These are phyloP conservation scores for Hansenula lynferdii DNA, from an alignment of 1,139 yeast genomes.

Conservation along the genomic window DNA sequence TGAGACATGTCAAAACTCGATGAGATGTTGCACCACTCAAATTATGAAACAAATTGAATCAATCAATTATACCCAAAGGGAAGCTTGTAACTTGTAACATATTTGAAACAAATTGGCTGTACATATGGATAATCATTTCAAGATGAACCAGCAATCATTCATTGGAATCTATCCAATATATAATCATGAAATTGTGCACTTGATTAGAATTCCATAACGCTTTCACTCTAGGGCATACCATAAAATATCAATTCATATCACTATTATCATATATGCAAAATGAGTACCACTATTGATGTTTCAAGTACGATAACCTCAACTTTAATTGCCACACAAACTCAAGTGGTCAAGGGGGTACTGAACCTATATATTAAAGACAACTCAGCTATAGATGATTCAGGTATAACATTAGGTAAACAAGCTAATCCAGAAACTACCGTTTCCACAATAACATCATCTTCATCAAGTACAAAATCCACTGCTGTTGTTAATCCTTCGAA, in stretches of 20 bases:
- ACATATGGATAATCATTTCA: neutral
- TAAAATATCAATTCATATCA: too few relatives aligned
- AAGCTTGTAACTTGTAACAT: neutral
- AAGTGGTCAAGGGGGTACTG: conserved; percentile 16
- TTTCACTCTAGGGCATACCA: too few relatives aligned
- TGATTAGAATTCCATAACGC: too few relatives aligned
- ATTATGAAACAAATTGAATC: neutral
- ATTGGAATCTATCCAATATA: too few relatives aligned
- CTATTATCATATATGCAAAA: too few relatives aligned
- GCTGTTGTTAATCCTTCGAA: conserved; percentile 1
- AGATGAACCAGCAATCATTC: neutral
- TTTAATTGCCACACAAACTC: conserved; percentile 11
- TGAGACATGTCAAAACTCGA: too few relatives aligned
- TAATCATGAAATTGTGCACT: too few relatives aligned
- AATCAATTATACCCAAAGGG: too few relatives aligned
- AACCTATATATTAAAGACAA: conserved; percentile 5
- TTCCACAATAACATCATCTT: conserved; percentile 1
- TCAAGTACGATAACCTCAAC: conserved; percentile 13
- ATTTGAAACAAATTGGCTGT: neutral
- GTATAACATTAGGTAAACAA: conserved; percentile 10
- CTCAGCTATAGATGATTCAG: neutral
- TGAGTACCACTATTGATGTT: conserved; percentile 12
- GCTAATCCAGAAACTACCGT: conserved; percentile 6
- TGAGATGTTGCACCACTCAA: neutral
- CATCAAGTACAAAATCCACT: conserved; percentile 1